Conservation (phyloP, 208 protist genomes). For the Acanthamoeba triangularis region DNA sequence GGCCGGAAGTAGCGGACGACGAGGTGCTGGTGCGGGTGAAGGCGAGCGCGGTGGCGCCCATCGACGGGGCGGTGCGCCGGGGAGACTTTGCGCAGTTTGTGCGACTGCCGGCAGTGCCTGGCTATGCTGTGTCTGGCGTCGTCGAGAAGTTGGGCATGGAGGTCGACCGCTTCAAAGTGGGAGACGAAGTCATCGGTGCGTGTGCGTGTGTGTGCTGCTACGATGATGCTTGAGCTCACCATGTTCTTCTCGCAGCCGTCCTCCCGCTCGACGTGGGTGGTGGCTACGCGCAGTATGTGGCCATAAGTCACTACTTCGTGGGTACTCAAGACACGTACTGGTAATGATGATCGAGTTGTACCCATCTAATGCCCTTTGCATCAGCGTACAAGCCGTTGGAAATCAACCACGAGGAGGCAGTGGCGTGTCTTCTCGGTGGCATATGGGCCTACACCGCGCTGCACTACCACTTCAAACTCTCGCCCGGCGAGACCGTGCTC, state of each 20-base stretch:
- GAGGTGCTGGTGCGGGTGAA: constrained; percentile 66
- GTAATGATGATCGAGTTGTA: too few relatives aligned
- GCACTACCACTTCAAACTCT: constrained; percentile 61
- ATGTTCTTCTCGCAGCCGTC: background rate
- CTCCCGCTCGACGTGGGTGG: constrained; percentile 52
- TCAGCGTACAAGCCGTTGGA: constrained; percentile 26
- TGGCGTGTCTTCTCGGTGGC: constrained; percentile 18
- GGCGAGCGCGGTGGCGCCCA: constrained; percentile 14
- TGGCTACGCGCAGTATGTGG: constrained; percentile 52
- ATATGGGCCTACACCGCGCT: constrained; percentile 62
- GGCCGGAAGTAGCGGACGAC: constrained; percentile 2
- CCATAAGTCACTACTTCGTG: background rate
- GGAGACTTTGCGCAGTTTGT: constrained; percentile 44
- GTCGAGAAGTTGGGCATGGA: constrained; percentile 50
- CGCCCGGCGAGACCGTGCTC: constrained; percentile 58
- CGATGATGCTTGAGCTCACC: background rate
- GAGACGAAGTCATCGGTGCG: constrained; percentile 51
- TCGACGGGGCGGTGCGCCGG: constrained; percentile 22
- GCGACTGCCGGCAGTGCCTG: background rate
- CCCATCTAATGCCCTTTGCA: too few relatives aligned
- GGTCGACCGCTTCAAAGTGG: constrained; percentile 18
- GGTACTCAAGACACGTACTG: background rate
- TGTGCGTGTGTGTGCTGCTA: background rate
- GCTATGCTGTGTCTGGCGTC: constrained; percentile 57
- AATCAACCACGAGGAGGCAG: constrained; percentile 59